Percentiles rank a stretch among this genome's conserved stretches.
These are phyloP conservation scores for Petunia secreta DNA, from an alignment of 257 asterid genomes.

Conservation along the genomic window DNA sequence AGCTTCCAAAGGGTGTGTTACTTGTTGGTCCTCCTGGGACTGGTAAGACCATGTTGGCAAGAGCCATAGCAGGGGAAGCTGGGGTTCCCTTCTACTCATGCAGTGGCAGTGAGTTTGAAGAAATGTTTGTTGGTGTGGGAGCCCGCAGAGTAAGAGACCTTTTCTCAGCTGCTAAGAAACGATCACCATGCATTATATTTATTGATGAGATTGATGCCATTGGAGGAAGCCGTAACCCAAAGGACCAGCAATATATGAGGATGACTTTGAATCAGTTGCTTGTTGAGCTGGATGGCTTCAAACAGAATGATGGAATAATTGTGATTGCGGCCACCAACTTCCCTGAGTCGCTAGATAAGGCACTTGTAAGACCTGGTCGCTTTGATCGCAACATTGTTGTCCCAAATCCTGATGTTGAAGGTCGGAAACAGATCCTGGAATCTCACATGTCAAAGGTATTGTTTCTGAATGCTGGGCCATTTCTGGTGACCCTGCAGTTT, in stretches of 20 bases:
- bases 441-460: constrained; percentile 93
- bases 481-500: neutral
- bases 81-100: constrained; percentile 95
- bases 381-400: constrained; percentile 93
- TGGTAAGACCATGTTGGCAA: constrained; percentile 98
- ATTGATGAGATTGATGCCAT: constrained; percentile 96
- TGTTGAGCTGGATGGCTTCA: constrained; percentile 95
- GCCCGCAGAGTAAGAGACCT: constrained; percentile 96
- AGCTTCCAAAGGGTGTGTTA: constrained; percentile 95
- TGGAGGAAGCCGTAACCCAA: constrained; percentile 91
- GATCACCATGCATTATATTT: constrained; percentile 88
- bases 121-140: constrained; percentile 98
- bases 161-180: constrained; percentile 92
- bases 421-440: constrained; percentile 92
- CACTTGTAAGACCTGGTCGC: constrained; percentile 93
- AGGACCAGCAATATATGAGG: constrained; percentile 91
- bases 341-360: constrained; percentile 92
- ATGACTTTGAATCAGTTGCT: constrained; percentile 96
- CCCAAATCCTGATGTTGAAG: constrained; percentile 98
- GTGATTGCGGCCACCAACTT: constrained; percentile 96
- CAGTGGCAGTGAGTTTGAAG: constrained; percentile 98
- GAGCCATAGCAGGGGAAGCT: constrained; percentile 99
- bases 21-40: constrained; percentile 98
- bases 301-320: constrained; percentile 91
- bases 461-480: constrained; percentile 15